A percentile compares a stretch with the other conserved stretches of the same genome.
phyloP scores from a whole-genome alignment of 176 grass and related monocot genomes.

The Zoysia japonica region DNA sequence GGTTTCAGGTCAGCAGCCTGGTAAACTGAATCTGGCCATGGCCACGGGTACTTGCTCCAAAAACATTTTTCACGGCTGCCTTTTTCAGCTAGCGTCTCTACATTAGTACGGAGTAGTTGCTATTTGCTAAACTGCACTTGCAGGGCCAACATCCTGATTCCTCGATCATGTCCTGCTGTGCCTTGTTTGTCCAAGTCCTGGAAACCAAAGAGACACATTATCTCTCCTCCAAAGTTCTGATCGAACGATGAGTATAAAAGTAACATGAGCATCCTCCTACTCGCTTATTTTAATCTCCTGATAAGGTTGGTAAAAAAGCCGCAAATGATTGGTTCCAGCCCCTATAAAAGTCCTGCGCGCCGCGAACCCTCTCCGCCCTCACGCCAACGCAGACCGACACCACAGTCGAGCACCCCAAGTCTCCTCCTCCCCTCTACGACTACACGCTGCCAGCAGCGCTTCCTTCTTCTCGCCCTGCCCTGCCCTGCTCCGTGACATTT shows the following conservation, averaged over 20 bases:
- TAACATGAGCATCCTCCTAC: not conserved
- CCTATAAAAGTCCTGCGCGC: constrained; percentile 38
- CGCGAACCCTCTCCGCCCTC: not conserved
- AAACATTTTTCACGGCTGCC: not conserved
- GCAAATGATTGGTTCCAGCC: not conserved
- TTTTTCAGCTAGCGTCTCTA: no score
- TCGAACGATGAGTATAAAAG: not conserved
- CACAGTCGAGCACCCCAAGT: constrained; percentile 25
- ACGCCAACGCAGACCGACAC: constrained; percentile 53
- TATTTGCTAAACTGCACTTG: not conserved
- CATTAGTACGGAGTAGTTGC: not conserved
- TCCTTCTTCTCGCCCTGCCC: no score
- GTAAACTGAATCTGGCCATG: not conserved
- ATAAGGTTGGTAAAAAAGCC: constrained; percentile 1
- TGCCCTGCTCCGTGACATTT: not conserved
- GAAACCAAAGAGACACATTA: not conserved
- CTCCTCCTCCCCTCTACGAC: not conserved
- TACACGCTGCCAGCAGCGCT: not conserved
- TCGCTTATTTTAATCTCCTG: constrained; percentile 4
- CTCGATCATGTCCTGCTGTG: not conserved
- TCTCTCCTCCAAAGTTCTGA: not conserved
- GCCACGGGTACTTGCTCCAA: not conserved
- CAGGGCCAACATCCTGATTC: not conserved
- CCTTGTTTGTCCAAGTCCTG: not conserved
- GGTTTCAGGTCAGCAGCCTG: not conserved